phyloP scores from a whole-genome alignment of 148 eudicot genomes.

The Amaranthus palmeri region DNA sequence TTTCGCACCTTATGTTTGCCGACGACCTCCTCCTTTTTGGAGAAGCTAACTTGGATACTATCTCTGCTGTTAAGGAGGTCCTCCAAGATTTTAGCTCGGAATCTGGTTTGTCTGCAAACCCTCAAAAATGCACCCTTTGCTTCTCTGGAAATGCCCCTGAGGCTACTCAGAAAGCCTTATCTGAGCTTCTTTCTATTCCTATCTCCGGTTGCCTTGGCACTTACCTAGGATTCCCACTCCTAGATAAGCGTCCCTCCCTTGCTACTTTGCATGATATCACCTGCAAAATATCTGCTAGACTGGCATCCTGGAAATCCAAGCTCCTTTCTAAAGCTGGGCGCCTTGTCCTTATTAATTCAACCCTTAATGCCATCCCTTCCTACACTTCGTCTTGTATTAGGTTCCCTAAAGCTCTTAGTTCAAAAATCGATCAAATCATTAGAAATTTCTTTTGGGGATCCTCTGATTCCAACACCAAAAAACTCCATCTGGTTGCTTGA shows the following conservation, averaged over 20 bases:
- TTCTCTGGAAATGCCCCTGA: neutral
- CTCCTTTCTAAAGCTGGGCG: conserved; percentile 5
- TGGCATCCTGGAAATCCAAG: neutral
- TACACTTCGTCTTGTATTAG: too few species aligned
- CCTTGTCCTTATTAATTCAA: neutral
- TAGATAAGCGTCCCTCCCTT: neutral
- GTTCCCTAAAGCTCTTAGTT: too few species aligned
- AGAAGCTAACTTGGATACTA: neutral
- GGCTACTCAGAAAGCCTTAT: too few species aligned
- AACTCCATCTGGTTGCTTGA: too few species aligned
- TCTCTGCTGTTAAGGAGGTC: neutral
- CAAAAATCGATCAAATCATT: too few species aligned
- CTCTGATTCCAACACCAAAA: too few species aligned
- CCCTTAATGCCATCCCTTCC: neutral
- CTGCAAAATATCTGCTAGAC: neutral
- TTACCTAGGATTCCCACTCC: neutral
- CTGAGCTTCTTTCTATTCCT: neutral
- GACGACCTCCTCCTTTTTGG: neutral
- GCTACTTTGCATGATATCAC: neutral
- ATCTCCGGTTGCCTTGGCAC: neutral
- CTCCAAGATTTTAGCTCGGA: neutral
- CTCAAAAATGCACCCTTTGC: neutral
- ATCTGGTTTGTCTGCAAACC: neutral
- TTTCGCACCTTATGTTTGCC: too few species aligned
- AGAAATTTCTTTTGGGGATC: too few species aligned